Percentiles rank a stretch among this genome's conserved stretches.
phyloP scores from a whole-genome alignment of 2,329 filamentous ascomycete species.

The Trichoderma citrinoviride region DNA sequence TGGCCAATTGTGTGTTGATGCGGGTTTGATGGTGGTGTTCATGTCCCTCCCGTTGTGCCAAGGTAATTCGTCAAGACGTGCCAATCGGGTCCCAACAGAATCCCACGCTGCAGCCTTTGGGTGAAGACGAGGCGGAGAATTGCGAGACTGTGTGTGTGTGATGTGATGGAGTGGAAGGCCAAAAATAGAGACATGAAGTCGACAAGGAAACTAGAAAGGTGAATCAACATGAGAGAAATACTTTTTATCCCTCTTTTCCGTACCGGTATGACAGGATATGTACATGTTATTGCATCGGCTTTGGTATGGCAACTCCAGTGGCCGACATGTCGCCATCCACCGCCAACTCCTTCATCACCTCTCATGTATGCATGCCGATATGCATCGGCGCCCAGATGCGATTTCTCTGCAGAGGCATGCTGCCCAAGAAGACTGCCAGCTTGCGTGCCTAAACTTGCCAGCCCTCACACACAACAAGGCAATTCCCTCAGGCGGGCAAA shows the following conservation, averaged over 20 bases:
- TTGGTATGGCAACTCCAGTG: no score
- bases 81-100: constrained; percentile 22
- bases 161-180: not conserved
- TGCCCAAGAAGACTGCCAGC: not conserved
- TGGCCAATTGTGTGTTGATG: constrained; percentile 7
- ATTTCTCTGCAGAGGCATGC: not conserved
- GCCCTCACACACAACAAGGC: not conserved
- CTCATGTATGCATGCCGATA: not conserved
- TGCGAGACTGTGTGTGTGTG: no score
- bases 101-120: not conserved
- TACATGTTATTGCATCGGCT: not conserved
- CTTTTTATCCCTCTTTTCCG: not conserved
- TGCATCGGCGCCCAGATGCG: constrained; percentile 22
- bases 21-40: not conserved
- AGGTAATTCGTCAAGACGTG: not conserved
- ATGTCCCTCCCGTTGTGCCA: not conserved
- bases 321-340: no score
- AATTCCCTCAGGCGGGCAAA: constrained; percentile 12
- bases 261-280: no score
- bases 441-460: not conserved
- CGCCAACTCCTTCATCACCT: no score
- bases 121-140: not conserved
- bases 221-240: not conserved
- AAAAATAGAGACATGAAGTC: not conserved
- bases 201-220: not conserved